Evolutionary conservation across 2,329 filamentous ascomycete species (phyloP), one percentile per base, ranked within the genome.

Genomic region (Phaeoacremonium minimum): DNA sequence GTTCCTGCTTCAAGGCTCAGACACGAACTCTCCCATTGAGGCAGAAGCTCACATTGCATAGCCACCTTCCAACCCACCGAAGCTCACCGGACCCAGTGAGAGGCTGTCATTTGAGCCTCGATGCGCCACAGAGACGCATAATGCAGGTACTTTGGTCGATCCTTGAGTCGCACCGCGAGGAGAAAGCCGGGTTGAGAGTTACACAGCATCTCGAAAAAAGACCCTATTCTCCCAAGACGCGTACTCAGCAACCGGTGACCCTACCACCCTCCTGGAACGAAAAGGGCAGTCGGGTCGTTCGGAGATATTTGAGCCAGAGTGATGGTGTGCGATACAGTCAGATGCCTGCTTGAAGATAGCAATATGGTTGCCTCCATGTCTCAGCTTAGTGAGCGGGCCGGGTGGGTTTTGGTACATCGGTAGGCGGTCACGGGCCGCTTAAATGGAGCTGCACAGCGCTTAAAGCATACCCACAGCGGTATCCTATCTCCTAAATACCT

Each of bases 131-230:
- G 28, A 30, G 34, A 35, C 37, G 40, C 43, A 36, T 33, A 28
- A 45, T 45, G 43, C 43, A 45, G 37, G 40, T 40, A 43, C 42
- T 26, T 38, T 20, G 26, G 11, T 32, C 18, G 29, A 32, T 22
- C 34, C 26, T 9, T 35, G 19, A 36, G 30, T 35, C 30, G 20
- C 33, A 22, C 28, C 22, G 36, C 22, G 30, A 22, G 33, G 28
- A 33, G 29, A 22, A n/a, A n/a, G n/a, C n/a, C n/a, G n/a, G n/a
- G n/a, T n/a, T n/a, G n/a, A n/a, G n/a, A n/a, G n/a, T n/a, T n/a
- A n/a, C n/a, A n/a, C n/a, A n/a, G n/a, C n/a, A n/a, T n/a, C n/a
- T n/a, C n/a, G n/a, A 39, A 20, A 30, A 31, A n/a, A 26, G 9
- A 12, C 12, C 15, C 14, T 17, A 18, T 12, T 11, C 15, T 30